Evolutionary conservation across 148 eudicot genomes (phyloP).

Genomic region (Diospyros lotus): DNA sequence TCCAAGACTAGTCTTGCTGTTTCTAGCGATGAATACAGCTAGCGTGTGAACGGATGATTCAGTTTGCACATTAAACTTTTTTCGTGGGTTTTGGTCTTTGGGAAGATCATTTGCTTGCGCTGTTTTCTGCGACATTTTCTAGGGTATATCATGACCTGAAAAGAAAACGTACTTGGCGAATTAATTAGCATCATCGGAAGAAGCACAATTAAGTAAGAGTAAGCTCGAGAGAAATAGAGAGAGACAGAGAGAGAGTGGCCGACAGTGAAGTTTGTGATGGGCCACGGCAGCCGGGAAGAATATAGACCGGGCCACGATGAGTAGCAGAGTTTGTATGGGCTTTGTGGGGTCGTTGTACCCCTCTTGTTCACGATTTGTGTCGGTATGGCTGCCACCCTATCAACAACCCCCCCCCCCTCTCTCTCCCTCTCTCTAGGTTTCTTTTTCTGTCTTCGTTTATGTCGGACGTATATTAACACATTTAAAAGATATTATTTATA

Average conservation of each 20-base stretch:
- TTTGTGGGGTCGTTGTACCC: conserved; percentile 18
- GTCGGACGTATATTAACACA: too few species aligned
- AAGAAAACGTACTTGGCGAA: too few species aligned
- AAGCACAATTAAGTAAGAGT: conserved; percentile 2
- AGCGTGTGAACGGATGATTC: too few species aligned
- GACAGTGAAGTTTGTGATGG: conserved; percentile 31
- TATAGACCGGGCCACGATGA: conserved; percentile 21
- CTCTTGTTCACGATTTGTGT: conserved; percentile 26
- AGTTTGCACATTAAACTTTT: too few species aligned
- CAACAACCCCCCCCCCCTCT: not conserved
- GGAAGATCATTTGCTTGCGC: too few species aligned
- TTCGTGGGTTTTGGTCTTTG: too few species aligned
- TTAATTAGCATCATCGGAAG: not conserved
- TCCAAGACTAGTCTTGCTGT: too few species aligned
- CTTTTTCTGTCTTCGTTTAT: conserved; percentile 1
- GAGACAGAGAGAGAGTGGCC: conserved; percentile 24
- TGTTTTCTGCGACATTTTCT: too few species aligned
- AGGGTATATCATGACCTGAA: too few species aligned
- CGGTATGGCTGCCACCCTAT: conserved; percentile 20
- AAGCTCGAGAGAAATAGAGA: not conserved
- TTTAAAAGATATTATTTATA: too few species aligned
- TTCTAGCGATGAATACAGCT: too few species aligned
- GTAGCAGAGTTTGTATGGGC: conserved; percentile 32
- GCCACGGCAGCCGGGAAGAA: conserved; percentile 22
- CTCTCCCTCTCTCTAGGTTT: not conserved